Conservation (phyloP, 345 rosid species). For the Orychophragmus violaceus region DNA sequence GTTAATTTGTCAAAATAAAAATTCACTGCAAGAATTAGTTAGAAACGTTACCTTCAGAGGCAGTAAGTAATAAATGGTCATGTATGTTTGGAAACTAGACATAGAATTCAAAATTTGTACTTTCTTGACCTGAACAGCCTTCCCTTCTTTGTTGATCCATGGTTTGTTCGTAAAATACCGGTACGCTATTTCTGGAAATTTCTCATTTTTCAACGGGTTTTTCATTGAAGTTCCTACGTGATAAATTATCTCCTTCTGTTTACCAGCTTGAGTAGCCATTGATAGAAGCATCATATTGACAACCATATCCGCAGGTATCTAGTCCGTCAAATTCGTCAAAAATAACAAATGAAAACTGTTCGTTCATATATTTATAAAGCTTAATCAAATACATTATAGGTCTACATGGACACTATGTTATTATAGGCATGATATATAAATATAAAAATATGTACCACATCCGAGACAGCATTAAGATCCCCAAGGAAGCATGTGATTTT, state of each 20-base stretch:
- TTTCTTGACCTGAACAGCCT: conserved; percentile 44
- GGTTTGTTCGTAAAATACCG: conserved; percentile 57
- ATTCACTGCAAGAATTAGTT: too few species aligned
- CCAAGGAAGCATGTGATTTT: conserved; percentile 62
- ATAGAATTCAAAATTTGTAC: conserved; percentile 42
- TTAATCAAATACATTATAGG: not conserved
- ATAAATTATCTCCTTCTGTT: conserved; percentile 34
- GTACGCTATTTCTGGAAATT: conserved; percentile 41
- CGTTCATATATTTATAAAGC: too few species aligned
- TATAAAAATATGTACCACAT: conserved; percentile 41
- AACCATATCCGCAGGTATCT: conserved; percentile 90
- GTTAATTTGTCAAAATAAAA: not conserved
- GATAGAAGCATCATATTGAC: conserved; percentile 58
- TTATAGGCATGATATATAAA: not conserved
- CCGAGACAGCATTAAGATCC: conserved; percentile 46
- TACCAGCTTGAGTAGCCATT: conserved; percentile 41
- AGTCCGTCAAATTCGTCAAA: not conserved
- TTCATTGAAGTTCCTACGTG: conserved; percentile 68
- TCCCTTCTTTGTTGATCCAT: conserved; percentile 74
- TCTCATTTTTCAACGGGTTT: conserved; percentile 36
- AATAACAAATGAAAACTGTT: not conserved
- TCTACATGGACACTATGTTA: too few species aligned
- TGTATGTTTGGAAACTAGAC: conserved; percentile 64
- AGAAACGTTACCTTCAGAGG: conserved; percentile 49
- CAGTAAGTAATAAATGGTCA: conserved; percentile 53